Conservation (phyloP, 106 monocot species). For the Apostasia shenzhenica region DNA sequence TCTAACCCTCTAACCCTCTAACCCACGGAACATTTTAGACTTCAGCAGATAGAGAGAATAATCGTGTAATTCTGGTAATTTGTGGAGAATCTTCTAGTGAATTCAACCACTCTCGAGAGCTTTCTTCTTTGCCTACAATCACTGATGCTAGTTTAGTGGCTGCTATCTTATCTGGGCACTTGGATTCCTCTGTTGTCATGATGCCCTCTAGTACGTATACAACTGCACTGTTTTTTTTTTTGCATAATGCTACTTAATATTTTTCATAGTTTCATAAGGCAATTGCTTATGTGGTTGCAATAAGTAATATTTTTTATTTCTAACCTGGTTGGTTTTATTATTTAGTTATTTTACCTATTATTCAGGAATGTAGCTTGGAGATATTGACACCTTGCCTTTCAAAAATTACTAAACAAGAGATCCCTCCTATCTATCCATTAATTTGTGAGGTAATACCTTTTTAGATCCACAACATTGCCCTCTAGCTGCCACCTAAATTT, state of each 20-base stretch:
- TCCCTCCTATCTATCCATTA: no score
- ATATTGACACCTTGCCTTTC: no score
- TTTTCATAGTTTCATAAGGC: not conserved
- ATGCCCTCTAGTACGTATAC: conserved; percentile 25
- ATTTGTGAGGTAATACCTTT: no score
- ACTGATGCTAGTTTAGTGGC: conserved; percentile 54
- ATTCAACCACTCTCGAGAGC: conserved; percentile 22
- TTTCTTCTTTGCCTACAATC: conserved; percentile 48
- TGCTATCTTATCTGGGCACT: conserved; percentile 64
- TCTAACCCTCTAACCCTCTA: not conserved
- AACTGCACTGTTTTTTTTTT: not conserved
- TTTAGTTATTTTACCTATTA: no score
- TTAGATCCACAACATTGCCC: no score
- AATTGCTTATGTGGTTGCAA: not conserved
- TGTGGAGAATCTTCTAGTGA: conserved; percentile 37
- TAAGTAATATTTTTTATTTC: not conserved
- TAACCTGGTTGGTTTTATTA: no score
- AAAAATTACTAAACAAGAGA: no score
- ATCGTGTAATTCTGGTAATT: conserved; percentile 44
- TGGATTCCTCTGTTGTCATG: conserved; percentile 50
- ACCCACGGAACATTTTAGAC: conserved; percentile 25
- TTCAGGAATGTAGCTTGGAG: no score
- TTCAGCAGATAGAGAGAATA: conserved; percentile 39
- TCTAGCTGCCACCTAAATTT: no score
- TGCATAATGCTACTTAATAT: not conserved